These are phyloP conservation scores for Rhizopogon parksii DNA, from an alignment of 1,284 basidiomycete species.

Conservation along the genomic window DNA sequence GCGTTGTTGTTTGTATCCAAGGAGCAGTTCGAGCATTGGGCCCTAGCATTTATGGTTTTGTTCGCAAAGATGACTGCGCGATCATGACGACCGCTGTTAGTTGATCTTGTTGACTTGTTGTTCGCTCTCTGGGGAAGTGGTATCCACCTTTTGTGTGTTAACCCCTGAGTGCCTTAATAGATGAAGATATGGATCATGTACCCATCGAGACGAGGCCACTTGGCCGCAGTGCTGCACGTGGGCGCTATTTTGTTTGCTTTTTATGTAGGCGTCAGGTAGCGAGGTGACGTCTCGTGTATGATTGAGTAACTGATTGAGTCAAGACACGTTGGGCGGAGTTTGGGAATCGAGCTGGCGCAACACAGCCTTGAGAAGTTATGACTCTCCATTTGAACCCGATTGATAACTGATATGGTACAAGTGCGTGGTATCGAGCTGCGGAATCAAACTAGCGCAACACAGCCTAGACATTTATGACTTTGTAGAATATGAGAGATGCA, in stretches of 20 bases:
- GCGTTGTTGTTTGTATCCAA: conserved; percentile 77
- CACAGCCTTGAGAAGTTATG: not conserved
- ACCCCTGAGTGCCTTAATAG: not conserved
- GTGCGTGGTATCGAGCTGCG: not conserved
- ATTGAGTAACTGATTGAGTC: not conserved
- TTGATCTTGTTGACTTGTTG: not conserved
- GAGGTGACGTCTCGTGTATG: not conserved
- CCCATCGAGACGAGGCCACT: not conserved
- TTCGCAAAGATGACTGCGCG: conserved; percentile 20
- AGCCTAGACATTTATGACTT: not conserved
- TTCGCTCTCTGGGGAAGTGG: not conserved
- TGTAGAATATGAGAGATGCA: not conserved
- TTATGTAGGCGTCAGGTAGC: not conserved
- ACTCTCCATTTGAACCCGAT: too few species aligned
- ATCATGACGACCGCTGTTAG: not conserved
- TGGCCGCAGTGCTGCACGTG: not conserved
- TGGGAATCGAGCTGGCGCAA: not conserved
- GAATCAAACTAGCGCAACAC: not conserved
- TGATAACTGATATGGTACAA: too few species aligned
- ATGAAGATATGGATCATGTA: not conserved
- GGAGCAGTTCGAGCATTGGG: conserved; percentile 78
- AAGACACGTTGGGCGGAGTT: too few species aligned
- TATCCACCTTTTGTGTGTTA: not conserved
- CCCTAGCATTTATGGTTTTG: conserved; percentile 57
- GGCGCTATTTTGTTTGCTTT: not conserved